Evolutionary conservation across 164 flowering plant species (phyloP).

Genomic region (Annona cherimola): DNA sequence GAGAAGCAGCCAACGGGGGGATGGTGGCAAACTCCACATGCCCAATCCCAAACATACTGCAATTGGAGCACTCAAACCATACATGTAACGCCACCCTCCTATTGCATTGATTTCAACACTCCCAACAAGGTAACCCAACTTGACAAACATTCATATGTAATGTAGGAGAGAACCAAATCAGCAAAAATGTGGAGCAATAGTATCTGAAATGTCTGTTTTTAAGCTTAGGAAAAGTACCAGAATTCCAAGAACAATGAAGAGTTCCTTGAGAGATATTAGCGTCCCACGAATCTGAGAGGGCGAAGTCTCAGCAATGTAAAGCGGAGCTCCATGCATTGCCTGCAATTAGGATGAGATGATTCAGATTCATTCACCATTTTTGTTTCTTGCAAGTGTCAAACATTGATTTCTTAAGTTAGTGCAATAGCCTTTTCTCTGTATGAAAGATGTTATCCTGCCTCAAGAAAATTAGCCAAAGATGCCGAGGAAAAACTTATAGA

Average conservation of each 20-base stretch:
- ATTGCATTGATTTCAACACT: constrained; percentile 58
- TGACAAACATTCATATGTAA: constrained; percentile 18
- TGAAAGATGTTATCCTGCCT: neutral
- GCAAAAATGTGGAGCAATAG: neutral
- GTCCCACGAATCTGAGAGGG: constrained; percentile 96
- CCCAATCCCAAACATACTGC: constrained; percentile 85
- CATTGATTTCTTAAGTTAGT: neutral
- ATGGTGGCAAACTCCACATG: constrained; percentile 79
- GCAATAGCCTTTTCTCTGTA: neutral
- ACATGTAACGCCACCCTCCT: constrained; percentile 98
- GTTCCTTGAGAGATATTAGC: constrained; percentile 82
- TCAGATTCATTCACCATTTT: neutral
- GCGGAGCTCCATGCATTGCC: constrained; percentile 99
- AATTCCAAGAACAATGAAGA: constrained; percentile 87
- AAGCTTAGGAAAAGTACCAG: constrained; percentile 41
- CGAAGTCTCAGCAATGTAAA: constrained; percentile 90
- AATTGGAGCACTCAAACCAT: constrained; percentile 64
- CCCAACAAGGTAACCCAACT: constrained; percentile 89
- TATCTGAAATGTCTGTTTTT: neutral
- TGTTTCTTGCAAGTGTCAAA: neutral
- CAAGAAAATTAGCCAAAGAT: neutral
- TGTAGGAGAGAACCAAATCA: neutral
- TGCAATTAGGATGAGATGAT: constrained; percentile 22
- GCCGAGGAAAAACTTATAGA: neutral
- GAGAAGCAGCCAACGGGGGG: constrained; percentile 93